Conservation (phyloP, 2,329 filamentous ascomycete genomes). For the Trichoderma oligosporum region DNA sequence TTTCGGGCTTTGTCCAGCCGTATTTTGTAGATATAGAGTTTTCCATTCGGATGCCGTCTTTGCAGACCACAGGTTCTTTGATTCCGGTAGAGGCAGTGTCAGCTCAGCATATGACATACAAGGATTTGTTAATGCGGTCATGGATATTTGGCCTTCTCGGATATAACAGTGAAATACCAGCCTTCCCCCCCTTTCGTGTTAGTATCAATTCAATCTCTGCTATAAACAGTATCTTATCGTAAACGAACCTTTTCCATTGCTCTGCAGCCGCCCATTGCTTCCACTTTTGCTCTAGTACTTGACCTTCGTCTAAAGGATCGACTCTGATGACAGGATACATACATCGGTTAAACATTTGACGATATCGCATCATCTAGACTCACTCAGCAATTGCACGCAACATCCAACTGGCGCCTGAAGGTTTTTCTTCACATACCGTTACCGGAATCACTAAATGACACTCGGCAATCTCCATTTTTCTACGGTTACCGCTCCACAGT, state of each 20-base stretch:
- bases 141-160: slow-evolving; percentile 63
- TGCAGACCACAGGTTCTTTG: slow-evolving; percentile 62
- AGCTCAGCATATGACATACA: slow-evolving; percentile 67
- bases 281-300: slow-evolving; percentile 62
- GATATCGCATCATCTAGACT: slow-evolving; percentile 49
- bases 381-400: slow-evolving; percentile 20
- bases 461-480: slow-evolving; percentile 56
- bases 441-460: slow-evolving; percentile 45
- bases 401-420: background rate
- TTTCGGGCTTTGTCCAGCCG: slow-evolving; percentile 37
- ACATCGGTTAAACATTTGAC: slow-evolving; percentile 56
- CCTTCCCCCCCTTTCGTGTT: slow-evolving; percentile 29
- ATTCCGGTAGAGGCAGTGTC: slow-evolving; percentile 60
- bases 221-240: background rate
- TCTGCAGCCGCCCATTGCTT: slow-evolving; percentile 60
- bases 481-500: slow-evolving; percentile 52
- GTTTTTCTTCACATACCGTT: slow-evolving; percentile 35
- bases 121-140: slow-evolving; percentile 61
- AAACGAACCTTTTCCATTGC: slow-evolving; percentile 57
- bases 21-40: slow-evolving; percentile 47
- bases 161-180: slow-evolving; percentile 63
- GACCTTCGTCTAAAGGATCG: slow-evolving; percentile 51
- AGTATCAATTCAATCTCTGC: slow-evolving; percentile 20
- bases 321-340: slow-evolving; percentile 51
- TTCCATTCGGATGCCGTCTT: slow-evolving; percentile 63